A percentile compares a stretch with the other conserved stretches of the same genome.
Evolutionary conservation across 2,329 filamentous ascomycete species (phyloP).

Genomic region (Aureobasidium sp.): DNA sequence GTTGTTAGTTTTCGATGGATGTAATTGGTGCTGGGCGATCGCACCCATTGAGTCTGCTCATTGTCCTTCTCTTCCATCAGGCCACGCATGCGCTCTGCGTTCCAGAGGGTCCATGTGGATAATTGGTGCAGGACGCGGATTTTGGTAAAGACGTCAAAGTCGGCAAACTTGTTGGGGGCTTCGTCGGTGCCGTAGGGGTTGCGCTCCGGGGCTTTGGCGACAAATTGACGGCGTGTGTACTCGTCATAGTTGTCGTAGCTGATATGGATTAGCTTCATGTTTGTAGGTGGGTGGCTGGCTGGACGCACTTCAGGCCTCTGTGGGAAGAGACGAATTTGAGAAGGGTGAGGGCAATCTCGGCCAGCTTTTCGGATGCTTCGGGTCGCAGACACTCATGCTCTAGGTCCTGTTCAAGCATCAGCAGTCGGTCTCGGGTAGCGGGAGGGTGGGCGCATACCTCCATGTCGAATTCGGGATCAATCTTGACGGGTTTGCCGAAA

Average conservation of each 20-base stretch:
- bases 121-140: slow-evolving; percentile 79
- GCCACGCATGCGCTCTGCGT: slow-evolving; percentile 79
- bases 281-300: slow-evolving; percentile 6
- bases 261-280: slow-evolving; percentile 3
- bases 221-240: slow-evolving; percentile 82
- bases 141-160: slow-evolving; percentile 79
- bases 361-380: slow-evolving; percentile 61
- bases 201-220: slow-evolving; percentile 66
- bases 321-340: slow-evolving; percentile 93
- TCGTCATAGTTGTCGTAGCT: slow-evolving; percentile 88
- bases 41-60: slow-evolving; percentile 79
- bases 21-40: slow-evolving; percentile 22
- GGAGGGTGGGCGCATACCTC: slow-evolving; percentile 55
- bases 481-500: slow-evolving; percentile 83
- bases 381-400: slow-evolving; percentile 83
- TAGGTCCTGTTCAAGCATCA: slow-evolving; percentile 58
- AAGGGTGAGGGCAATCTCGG: slow-evolving; percentile 76
- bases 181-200: slow-evolving; percentile 85
- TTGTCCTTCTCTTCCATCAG: slow-evolving; percentile 75
- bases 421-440: slow-evolving; percentile 16
- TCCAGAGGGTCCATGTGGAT: slow-evolving; percentile 80
- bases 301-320: slow-evolving; percentile 76
- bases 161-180: slow-evolving; percentile 62
- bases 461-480: slow-evolving; percentile 80
- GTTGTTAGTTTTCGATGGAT: slow-evolving; percentile 22